Base-by-base conservation (phyloP, 2,329 filamentous ascomycete genomes). In the Stachybotrys chartarum region DNA sequence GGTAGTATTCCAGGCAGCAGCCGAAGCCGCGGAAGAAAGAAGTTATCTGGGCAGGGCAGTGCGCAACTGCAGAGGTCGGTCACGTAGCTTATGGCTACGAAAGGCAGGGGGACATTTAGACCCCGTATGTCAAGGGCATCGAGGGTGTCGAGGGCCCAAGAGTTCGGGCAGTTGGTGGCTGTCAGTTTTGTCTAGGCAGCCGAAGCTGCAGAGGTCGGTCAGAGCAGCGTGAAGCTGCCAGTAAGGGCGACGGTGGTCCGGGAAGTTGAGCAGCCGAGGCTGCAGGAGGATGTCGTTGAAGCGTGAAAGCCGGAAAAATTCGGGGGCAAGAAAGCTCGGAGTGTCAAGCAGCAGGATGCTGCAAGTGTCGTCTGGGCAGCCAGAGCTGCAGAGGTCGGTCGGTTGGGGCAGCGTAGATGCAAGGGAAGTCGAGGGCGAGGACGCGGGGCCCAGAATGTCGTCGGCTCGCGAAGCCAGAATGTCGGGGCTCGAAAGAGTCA, bases 341-440 rank as follows among this genome's bases (percentile, higher is more conserved):
- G 50, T 48, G 50, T 55, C 50, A 54, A 54, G 53, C 39, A 57
- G 52, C 53, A 49, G 53, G n/a, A 46, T 48, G 53, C 52, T 55
- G 53, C 50, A 12, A 30, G 45, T 42, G 30, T 57, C 45, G 44
- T 53, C 51, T 50, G 55, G 53, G 57, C 53, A 56, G 57, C 51
- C 50, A 35, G 50, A 52, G 55, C 57, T 56, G 53, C 53, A 55
- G 57, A 58, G 47, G 54, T 56, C 54, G 54, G 57, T 58, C 57
- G 55, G 31, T 47, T 47, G 16, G 35, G 57, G 48, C 18, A 50
- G 48, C 18, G 48, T 50, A 50, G 48, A 30, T 50, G 48, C 18
- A 53, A 24, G 55, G 54, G 54, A 46, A 50, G 51, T 53, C n/a
- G n/a, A n/a, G n/a, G n/a, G n/a, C 48, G 53, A 57, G 51, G 57